phyloP scores from a whole-genome alignment of 2,329 filamentous ascomycete species.

The Capronia americana region DNA sequence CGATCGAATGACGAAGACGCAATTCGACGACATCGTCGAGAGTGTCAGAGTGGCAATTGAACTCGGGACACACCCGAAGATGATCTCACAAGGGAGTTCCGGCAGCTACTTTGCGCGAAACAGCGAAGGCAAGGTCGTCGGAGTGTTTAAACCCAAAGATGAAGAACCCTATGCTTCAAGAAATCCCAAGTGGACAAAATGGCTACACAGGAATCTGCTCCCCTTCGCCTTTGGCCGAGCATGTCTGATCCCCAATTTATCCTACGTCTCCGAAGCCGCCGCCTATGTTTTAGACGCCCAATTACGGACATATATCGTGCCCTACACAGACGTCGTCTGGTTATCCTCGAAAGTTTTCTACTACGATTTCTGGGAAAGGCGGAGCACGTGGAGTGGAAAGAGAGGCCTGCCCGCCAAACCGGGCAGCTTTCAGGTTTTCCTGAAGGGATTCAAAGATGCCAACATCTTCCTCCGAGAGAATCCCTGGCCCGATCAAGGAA shows the following conservation, averaged over 20 bases:
- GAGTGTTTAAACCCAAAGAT: constrained; percentile 98
- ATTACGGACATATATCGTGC: constrained; percentile 87
- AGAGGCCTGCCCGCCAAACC: constrained; percentile 87
- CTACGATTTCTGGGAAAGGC: constrained; percentile 96
- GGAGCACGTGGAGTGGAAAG: constrained; percentile 84
- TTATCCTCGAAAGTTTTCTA: constrained; percentile 97
- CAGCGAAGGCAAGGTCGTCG: constrained; percentile 88
- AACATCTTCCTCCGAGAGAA: constrained; percentile 94
- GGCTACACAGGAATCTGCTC: constrained; percentile 97
- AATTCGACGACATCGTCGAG: constrained; percentile 89
- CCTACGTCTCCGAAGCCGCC: constrained; percentile 96
- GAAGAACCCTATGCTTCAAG: constrained; percentile 96
- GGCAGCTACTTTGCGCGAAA: constrained; percentile 98
- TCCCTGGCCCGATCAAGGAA: constrained; percentile 90
- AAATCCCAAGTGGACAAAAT: constrained; percentile 99
- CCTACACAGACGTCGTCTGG: constrained; percentile 93
- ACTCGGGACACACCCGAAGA: constrained; percentile 86
- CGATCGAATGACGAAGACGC: constrained; percentile 73
- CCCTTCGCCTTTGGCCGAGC: constrained; percentile 96
- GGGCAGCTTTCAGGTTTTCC: constrained; percentile 95
- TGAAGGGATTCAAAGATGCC: constrained; percentile 96
- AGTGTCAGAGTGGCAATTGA: constrained; percentile 90
- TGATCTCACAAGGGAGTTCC: constrained; percentile 97
- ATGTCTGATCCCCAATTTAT: constrained; percentile 95
- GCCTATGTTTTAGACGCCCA: constrained; percentile 94